Evolutionary conservation across 148 eudicot genomes (phyloP).

Genomic region (Spergularia marina): DNA sequence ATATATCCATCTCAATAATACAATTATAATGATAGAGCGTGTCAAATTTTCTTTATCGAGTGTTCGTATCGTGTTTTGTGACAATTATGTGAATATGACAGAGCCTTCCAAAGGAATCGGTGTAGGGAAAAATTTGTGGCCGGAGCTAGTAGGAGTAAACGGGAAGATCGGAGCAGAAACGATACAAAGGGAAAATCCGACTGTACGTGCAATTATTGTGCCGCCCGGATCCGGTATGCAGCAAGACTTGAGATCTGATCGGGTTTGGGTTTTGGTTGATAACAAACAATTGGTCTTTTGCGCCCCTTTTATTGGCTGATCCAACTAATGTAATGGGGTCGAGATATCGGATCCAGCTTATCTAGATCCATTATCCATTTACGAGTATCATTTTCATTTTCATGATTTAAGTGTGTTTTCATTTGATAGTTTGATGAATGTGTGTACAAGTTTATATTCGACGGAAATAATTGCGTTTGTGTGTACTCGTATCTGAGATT

Average conservation of each 20-base stretch:
- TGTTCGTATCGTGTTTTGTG: too few relatives aligned
- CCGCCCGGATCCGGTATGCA: constrained; percentile 11
- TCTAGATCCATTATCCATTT: background rate
- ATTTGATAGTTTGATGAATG: too few relatives aligned
- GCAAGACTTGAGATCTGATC: constrained; percentile 4
- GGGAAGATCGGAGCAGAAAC: background rate
- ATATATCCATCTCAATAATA: background rate
- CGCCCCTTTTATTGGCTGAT: constrained; percentile 31
- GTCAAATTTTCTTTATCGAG: too few relatives aligned
- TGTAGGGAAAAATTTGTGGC: constrained; percentile 11
- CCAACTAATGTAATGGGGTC: too few relatives aligned
- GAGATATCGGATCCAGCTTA: background rate
- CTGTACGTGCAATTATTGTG: constrained; percentile 9
- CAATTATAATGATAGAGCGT: background rate
- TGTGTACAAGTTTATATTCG: too few relatives aligned
- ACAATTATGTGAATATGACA: background rate
- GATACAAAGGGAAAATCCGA: constrained; percentile 14
- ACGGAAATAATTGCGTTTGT: too few relatives aligned
- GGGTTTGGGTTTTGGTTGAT: constrained; percentile 43
- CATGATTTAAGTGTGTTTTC: background rate
- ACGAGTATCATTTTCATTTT: background rate
- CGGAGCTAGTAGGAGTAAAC: constrained; percentile 8
- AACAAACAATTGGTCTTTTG: constrained; percentile 17
- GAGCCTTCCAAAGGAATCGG: constrained; percentile 12
- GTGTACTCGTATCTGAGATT: too few relatives aligned